These are phyloP conservation scores for Dryas octopetala DNA, from an alignment of 306 rosid genomes.

Conservation along the genomic window DNA sequence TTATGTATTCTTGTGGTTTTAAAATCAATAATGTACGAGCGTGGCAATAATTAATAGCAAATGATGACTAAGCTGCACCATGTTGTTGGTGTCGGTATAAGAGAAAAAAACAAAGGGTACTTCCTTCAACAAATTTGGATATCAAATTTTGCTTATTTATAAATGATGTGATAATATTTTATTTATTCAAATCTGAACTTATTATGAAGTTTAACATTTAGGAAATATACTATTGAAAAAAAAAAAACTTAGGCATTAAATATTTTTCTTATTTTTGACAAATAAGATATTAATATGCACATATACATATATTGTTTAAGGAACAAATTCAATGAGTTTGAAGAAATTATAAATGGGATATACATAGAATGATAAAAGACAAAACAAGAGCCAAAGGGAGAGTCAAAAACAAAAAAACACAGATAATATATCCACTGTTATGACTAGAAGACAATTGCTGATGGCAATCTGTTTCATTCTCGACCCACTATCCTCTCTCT, in stretches of 20 bases:
- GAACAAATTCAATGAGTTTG: no score
- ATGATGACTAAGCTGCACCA: conserved; percentile 31
- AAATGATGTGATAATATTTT: no score
- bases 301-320: no score
- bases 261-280: no score
- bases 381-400: background rate
- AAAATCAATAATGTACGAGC: conserved; percentile 27
- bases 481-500: conserved; percentile 13
- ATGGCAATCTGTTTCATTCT: background rate
- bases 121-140: background rate
- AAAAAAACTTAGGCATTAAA: no score
- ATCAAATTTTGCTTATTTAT: no score
- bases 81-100: background rate
- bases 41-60: conserved; percentile 30
- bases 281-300: no score
- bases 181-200: no score
- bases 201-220: no score
- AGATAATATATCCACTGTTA: background rate
- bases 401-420: conserved; percentile 1
- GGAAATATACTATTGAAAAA: no score
- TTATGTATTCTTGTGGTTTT: background rate
- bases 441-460: conserved; percentile 6
- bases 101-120: background rate
- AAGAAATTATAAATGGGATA: no score
- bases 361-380: background rate